Conservation (phyloP, 1,284 basidiomycete species). For the Fomitopsis palustris region DNA sequence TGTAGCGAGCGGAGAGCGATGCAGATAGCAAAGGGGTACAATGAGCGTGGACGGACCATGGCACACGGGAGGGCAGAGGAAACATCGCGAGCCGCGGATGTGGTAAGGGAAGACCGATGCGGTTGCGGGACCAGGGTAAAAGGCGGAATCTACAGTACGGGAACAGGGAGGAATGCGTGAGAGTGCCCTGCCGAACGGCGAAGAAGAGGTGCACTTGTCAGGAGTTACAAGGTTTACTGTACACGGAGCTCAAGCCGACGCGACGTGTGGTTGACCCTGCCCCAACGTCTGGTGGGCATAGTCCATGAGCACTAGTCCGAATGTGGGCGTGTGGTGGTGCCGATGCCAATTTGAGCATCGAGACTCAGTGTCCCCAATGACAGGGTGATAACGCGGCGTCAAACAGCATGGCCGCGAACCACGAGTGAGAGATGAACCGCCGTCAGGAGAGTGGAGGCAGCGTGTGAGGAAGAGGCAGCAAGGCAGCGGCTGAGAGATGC, state of each 20-base stretch:
- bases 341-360: background rate
- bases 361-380: background rate
- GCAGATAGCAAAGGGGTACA: background rate
- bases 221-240: background rate
- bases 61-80: background rate
- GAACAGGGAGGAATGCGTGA: background rate
- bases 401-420: background rate
- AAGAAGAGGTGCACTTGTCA: background rate
- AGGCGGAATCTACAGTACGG: background rate
- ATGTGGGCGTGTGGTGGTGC: background rate
- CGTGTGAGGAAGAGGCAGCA: background rate
- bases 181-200: background rate
- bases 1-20: background rate
- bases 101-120: background rate
- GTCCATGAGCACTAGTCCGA: background rate
- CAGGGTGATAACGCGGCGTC: background rate
- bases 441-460: background rate
- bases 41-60: background rate
- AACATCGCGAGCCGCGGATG: background rate
- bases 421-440: background rate
- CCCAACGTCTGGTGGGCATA: background rate
- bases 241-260: background rate
- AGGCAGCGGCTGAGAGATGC: background rate
- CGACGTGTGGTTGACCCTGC: background rate
- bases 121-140: slow-evolving; percentile 1